Evolutionary conservation across 352 stramenopile genomes (phyloP).

Genomic region (Pythium monospermum): DNA sequence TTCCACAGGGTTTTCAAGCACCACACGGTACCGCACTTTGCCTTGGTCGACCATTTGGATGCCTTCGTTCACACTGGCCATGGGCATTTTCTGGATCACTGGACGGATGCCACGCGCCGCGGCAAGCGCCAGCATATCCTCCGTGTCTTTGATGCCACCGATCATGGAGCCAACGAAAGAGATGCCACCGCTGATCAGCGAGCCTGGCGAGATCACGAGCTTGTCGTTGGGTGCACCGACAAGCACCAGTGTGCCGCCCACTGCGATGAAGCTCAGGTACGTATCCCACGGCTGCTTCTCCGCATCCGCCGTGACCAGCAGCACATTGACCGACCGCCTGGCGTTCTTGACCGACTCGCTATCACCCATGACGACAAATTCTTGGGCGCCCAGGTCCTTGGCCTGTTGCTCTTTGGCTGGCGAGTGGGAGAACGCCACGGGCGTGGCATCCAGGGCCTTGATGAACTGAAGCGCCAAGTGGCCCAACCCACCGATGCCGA

Average conservation of each 20-base stretch:
- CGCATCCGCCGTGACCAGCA: slow-evolving; percentile 30
- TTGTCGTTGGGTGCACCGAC: slow-evolving; percentile 65
- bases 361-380: slow-evolving; percentile 19
- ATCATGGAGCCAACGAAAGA: slow-evolving; percentile 69
- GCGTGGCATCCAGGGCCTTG: slow-evolving; percentile 36
- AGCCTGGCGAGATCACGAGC: slow-evolving; percentile 45
- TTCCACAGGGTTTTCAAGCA: slow-evolving; percentile 46
- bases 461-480: slow-evolving; percentile 68
- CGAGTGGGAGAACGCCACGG: slow-evolving; percentile 37
- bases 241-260: slow-evolving; percentile 56
- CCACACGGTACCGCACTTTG: slow-evolving; percentile 40
- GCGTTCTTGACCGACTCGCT: slow-evolving; percentile 9
- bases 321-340: slow-evolving; percentile 14
- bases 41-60: slow-evolving; percentile 35
- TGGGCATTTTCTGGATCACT: slow-evolving; percentile 47
- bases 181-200: slow-evolving; percentile 32
- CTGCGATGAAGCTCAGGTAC: slow-evolving; percentile 49
- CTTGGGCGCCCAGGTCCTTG: slow-evolving; percentile 13
- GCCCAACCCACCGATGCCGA: slow-evolving; percentile 60
- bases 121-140: slow-evolving; percentile 87
- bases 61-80: slow-evolving; percentile 39
- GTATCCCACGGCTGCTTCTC: slow-evolving; percentile 35
- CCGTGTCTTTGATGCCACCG: slow-evolving; percentile 75
- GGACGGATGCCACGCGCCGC: slow-evolving; percentile 53
- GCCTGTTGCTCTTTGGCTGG: slow-evolving; percentile 17